These are phyloP conservation scores for Xylaria castorea DNA, from an alignment of 495 filamentous ascomycete species.

Conservation along the genomic window DNA sequence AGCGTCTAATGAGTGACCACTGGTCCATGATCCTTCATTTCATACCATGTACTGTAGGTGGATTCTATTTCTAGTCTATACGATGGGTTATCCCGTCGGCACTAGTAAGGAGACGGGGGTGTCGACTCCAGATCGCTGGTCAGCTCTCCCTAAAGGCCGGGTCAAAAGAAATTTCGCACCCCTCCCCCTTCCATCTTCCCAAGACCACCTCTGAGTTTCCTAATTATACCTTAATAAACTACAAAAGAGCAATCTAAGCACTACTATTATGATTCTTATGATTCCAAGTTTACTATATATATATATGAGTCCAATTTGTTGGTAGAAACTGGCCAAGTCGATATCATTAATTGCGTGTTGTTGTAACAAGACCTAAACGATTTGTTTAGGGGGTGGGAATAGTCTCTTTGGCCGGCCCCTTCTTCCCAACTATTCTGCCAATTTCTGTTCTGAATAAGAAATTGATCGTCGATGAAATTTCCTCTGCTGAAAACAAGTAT, in stretches of 20 bases:
- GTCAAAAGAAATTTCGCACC: constrained; percentile 20
- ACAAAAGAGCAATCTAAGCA: background rate
- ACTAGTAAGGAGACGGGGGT: constrained; percentile 13
- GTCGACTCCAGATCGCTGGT: background rate
- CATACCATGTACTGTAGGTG: constrained; percentile 5
- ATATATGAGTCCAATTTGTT: background rate
- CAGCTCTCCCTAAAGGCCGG: constrained; percentile 9
- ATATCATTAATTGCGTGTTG: background rate
- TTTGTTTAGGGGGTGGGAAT: constrained; percentile 9
- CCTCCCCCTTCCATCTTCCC: background rate
- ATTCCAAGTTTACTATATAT: background rate
- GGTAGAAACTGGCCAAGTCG: background rate
- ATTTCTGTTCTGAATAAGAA: constrained; percentile 2
- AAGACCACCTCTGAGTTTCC: no score
- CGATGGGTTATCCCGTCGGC: constrained; percentile 12
- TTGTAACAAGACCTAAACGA: background rate
- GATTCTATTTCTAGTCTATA: constrained; percentile 6
- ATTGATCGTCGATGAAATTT: constrained; percentile 15
- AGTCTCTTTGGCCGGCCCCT: background rate
- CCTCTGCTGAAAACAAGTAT: constrained; percentile 7
- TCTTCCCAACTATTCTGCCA: background rate
- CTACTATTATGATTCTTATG: background rate
- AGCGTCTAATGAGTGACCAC: constrained; percentile 1
- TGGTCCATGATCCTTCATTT: constrained; percentile 20
- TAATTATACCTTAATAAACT: background rate